These are phyloP conservation scores for Pulveroboletus sp. DNA, from an alignment of 768 basidiomycete species.

Conservation along the genomic window DNA sequence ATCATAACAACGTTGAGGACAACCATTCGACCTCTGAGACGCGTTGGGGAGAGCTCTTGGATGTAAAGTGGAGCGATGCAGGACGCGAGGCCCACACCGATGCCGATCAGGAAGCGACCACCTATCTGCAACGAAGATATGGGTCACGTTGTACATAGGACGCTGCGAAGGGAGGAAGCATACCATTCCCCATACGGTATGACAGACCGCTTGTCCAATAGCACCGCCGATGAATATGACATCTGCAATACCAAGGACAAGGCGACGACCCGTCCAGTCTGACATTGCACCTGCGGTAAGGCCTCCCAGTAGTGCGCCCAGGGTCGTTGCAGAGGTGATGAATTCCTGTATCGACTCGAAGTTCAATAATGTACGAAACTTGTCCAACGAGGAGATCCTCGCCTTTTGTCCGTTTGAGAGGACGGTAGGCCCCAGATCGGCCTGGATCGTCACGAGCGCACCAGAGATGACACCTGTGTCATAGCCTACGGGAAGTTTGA, in stretches of 20 bases:
- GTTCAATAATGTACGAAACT: too few relatives aligned
- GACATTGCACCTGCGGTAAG: conserved; percentile 64
- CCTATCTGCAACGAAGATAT: conserved; percentile 42
- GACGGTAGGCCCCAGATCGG: conserved; percentile 54
- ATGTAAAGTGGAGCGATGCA: conserved; percentile 82
- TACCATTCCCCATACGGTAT: conserved; percentile 69
- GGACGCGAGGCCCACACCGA: conserved; percentile 71
- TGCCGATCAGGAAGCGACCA: conserved; percentile 71
- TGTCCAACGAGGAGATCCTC: too few relatives aligned
- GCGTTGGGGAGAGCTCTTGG: conserved; percentile 76
- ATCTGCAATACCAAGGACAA: conserved; percentile 65
- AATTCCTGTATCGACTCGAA: conserved; percentile 75
- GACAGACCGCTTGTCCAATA: conserved; percentile 66
- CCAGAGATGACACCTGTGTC: conserved; percentile 82
- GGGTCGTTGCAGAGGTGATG: conserved; percentile 74
- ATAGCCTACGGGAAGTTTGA: conserved; percentile 46
- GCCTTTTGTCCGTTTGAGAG: conserved; percentile 67
- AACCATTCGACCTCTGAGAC: conserved; percentile 71
- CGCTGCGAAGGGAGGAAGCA: conserved; percentile 3
- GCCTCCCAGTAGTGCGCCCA: conserved; percentile 75
- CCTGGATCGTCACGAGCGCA: conserved; percentile 69
- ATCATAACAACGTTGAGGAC: conserved; percentile 81
- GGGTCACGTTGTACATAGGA: not conserved
- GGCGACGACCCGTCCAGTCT: conserved; percentile 65
- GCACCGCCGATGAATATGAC: conserved; percentile 73